Base-by-base conservation (phyloP, 768 basidiomycete genomes). In the Boletales sp. region DNA sequence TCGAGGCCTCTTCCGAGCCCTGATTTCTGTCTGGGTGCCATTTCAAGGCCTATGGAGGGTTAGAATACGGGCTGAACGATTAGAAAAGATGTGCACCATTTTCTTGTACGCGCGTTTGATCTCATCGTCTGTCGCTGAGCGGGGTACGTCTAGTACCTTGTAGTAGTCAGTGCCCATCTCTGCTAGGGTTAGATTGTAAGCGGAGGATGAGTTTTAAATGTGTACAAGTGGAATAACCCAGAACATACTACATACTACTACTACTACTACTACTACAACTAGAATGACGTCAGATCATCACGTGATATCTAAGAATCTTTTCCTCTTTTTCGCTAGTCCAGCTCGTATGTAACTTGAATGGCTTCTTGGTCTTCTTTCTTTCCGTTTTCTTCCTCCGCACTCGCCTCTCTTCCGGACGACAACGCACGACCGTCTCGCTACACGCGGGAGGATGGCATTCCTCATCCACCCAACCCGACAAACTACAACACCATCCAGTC, bases 61-160 rank as follows among this genome's bases (percentile, higher is more conserved):
- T 30, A 46, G 44, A 38, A 35, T 51, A 32, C 38, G 57, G 41
- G 31, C 49, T 3, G 46, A 53, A 18, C 32, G n/a, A 7, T 2
- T 15, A 12, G n/a, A 21, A 18, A 34, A 31, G 50, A 37, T 5
- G 68, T 76, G 11, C 55, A 84, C 88, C 82, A 90, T 90, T 72
- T 94, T 94, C 80, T 94, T 94, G 79, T 93, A 94, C 1, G 90
- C 94, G 59, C 84, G 88, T 72, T 96, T 97, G 63, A 98, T 87
- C 10, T 87, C 85, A 61, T 94, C 90, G 8, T 93, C 91, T 1
- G 69, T 68, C 38, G 94, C 95, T 38, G 73, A 71, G 68, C 81
- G 88, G 58, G 72, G 69, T 47, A 97, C 65, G 54, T 88, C 92
- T 19, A 97, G 77, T 1, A 82, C 70, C 60, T 84, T 81, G 82